Evolutionary conservation across 2,329 filamentous ascomycete genomes (phyloP), one percentile per base, ranked within the genome.

Genomic region (Aspergillus quadricinctus): DNA sequence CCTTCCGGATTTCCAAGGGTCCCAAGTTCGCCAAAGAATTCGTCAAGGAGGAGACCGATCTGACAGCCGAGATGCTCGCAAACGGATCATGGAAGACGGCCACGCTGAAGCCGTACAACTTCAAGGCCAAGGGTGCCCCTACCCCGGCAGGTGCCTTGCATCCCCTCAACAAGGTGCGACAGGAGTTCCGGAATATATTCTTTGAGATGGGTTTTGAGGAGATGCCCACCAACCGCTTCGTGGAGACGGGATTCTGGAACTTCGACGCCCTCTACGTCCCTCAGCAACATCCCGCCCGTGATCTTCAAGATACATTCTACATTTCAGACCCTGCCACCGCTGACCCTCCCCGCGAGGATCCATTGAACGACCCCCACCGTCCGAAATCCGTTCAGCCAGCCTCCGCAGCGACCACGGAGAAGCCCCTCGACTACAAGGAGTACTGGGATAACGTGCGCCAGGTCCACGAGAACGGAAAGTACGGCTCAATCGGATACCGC

Each of bases 141-240:
- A 77, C 79, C 11, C 72, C 74, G 4, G 72, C 76, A 50, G 80
- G 80, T 54, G 78, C 80, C 46, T 67, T 82, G 52, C 80, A 82
- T 67, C 80, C 80, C 17, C 69, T 99, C 64, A 97, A 92, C 79
- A 97, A 97, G 81, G 93, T 97, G 67, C 88, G 94, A 66, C 85
- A 90, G 67, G 94, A 97, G 77, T 96, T 99, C 83, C 83, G 94
- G 57, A 89, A 94, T 71, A 97, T 99, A 72, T 99, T 99, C 86
- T 97, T 99, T 78, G 92, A 96, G 73, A 96, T 96, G 87, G 94
- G 93, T 53, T 99, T 97, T 79, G 88, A 93, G 69, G 94, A 99
- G 80, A 97, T 99, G 94, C 90, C 92, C 14, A 97, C 93, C 50
- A 88, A 89, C 77, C 86, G 90, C 73, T 97, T 88, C 72, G 92